Percentiles rank a stretch among this genome's conserved stretches.
Evolutionary conservation across 352 stramenopile species (phyloP).

Genomic region (Pythium oligandrum): DNA sequence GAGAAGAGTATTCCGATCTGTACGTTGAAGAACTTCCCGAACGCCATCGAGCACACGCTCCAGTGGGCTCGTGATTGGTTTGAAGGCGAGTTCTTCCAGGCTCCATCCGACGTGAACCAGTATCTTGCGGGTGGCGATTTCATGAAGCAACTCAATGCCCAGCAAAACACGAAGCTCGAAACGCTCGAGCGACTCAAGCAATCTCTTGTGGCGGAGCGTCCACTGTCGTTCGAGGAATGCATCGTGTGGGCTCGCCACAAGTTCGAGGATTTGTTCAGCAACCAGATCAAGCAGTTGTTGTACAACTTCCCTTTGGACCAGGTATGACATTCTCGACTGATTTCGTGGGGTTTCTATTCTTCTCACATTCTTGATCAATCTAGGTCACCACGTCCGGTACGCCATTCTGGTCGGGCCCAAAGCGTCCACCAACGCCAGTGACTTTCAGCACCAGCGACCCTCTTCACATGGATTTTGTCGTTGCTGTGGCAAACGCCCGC

Average conservation of each 20-base stretch:
- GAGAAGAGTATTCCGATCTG: constrained; percentile 99
- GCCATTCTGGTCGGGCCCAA: constrained; percentile 98
- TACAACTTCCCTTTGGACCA: constrained; percentile 99
- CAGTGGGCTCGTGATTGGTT: constrained; percentile 99
- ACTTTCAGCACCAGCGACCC: constrained; percentile 89
- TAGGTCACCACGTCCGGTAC: constrained; percentile 93
- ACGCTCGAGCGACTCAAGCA: constrained; percentile 91
- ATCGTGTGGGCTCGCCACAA: constrained; percentile 96
- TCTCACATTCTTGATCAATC: constrained; percentile 13
- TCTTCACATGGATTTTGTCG: constrained; percentile 95
- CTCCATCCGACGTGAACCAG: constrained; percentile 94
- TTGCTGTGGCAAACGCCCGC: constrained; percentile 93
- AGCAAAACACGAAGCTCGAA: constrained; percentile 97
- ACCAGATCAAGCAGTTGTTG: constrained; percentile 97
- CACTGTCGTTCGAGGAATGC: constrained; percentile 95
- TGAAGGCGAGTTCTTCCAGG: constrained; percentile 98
- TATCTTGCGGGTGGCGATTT: constrained; percentile 87
- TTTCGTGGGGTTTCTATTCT: constrained; percentile 5
- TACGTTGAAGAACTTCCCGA: constrained; percentile 99
- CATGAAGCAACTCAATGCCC: constrained; percentile 91
- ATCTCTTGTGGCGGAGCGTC: constrained; percentile 91
- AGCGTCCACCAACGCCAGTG: constrained; percentile 94
- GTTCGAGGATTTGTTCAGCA: constrained; percentile 98
- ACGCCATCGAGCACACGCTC: constrained; percentile 98
- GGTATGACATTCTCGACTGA: constrained; percentile 15